Evolutionary conservation across 352 stramenopile genomes (phyloP), one percentile per base, ranked within the genome.

Genomic region (Elongisporangium undulatum): DNA sequence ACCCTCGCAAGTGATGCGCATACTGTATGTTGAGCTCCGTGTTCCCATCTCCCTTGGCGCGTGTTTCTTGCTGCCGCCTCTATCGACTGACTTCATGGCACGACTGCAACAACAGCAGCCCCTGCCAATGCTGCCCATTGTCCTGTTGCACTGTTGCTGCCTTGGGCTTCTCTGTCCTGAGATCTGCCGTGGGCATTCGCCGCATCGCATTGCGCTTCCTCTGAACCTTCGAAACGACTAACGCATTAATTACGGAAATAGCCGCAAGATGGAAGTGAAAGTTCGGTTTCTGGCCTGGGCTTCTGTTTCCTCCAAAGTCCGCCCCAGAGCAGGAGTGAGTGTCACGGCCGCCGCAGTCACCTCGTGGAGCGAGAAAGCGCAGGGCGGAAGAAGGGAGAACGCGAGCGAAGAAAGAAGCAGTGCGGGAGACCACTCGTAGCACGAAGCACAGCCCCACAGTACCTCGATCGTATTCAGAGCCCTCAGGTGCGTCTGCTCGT

Each of bases 341-440:
- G 29, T 41, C 29, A 41, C 29, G 29, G 29, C 29, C 29, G 29
- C 29, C 29, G 29, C 29, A 41, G 29, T 41, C 29, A 41, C 29
- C 29, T 41, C 29, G 29, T 41, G 8, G 29, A 41, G 29, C 29
- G 29, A 41, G 29, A 41, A 15, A 10, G 4, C 17, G 23, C 50
- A 23, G 17, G 49, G 17, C 21, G n/a, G 51, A 41, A 23, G 38
- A 51, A 53, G 20, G 10, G 38, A 41, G 34, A 61, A 54, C 53
- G 12, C 16, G 51, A 38, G 53, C n/a, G 34, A 5, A 55, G 49
- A 45, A 24, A 55, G 55, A 45, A 20, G 38, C 16, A 20, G 39
- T 34, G 34, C 16, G 22, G 5, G 52, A 17, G 34, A 45, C 49
- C 29, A 20, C 45, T 20, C 26, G 16, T 7, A 22, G 9, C 48